A percentile compares a stretch with the other conserved stretches of the same genome.
Evolutionary conservation across 2,329 filamentous ascomycete species (phyloP).

Genomic region (Colletotrichum godetiae): DNA sequence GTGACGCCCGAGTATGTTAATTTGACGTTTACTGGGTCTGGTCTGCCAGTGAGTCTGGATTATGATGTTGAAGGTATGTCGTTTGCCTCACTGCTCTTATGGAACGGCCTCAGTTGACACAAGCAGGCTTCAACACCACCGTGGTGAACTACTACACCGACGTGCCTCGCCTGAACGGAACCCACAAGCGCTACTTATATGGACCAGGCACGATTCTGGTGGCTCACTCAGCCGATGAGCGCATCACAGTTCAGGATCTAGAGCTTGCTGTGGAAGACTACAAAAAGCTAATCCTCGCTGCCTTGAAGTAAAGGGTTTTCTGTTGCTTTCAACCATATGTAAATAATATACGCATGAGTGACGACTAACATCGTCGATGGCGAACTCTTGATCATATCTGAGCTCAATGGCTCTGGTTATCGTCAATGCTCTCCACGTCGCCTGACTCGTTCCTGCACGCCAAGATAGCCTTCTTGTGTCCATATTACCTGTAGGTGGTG

Average conservation of each 20-base stretch:
- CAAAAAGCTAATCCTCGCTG: slow-evolving; percentile 73
- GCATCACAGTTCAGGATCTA: slow-evolving; percentile 78
- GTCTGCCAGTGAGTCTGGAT: slow-evolving; percentile 81
- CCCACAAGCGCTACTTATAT: slow-evolving; percentile 75
- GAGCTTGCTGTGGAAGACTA: slow-evolving; percentile 84
- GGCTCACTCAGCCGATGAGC: slow-evolving; percentile 87
- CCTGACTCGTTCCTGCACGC: neutral
- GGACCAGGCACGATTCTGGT: slow-evolving; percentile 83
- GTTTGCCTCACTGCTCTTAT: neutral
- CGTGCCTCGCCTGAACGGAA: slow-evolving; percentile 79
- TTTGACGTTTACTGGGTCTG: slow-evolving; percentile 73
- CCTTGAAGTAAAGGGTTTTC: slow-evolving; percentile 44
- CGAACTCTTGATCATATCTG: no score
- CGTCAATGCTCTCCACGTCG: no score
- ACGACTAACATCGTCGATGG: no score
- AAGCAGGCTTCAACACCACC: slow-evolving; percentile 77
- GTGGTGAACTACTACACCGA: slow-evolving; percentile 96
- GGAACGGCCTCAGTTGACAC: slow-evolving; percentile 27
- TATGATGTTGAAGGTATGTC: slow-evolving; percentile 79
- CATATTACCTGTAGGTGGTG: neutral
- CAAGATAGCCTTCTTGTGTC: neutral
- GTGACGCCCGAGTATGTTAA: slow-evolving; percentile 69
- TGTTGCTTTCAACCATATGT: neutral
- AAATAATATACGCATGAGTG: neutral
- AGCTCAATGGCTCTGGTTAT: no score